A percentile compares a stretch with the other conserved stretches of the same genome.
These are phyloP conservation scores for Penicillium desertorum DNA, from an alignment of 495 filamentous ascomycete genomes.

Conservation along the genomic window DNA sequence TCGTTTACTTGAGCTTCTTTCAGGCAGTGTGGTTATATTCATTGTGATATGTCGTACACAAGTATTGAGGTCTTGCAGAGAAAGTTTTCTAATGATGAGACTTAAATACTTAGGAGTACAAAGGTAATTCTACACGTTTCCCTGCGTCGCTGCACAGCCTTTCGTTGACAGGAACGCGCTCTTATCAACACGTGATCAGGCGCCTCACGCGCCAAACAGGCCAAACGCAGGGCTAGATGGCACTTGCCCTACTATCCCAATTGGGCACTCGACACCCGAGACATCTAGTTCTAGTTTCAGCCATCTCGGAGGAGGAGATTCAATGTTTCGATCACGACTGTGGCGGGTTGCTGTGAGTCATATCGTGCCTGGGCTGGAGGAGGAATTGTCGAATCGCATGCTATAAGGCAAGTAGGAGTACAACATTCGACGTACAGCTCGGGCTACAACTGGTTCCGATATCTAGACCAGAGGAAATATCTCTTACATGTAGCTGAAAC, in stretches of 20 bases:
- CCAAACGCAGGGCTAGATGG: neutral
- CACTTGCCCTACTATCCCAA: neutral
- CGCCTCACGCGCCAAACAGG: conserved; percentile 10
- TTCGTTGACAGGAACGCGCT: neutral
- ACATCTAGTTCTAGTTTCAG: neutral
- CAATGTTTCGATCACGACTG: conserved; percentile 4
- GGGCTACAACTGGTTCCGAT: neutral
- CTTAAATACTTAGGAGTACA: neutral
- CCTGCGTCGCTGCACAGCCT: neutral
- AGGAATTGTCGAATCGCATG: neutral
- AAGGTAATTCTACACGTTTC: neutral
- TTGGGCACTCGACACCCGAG: neutral
- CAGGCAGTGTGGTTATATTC: neutral
- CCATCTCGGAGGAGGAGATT: neutral
- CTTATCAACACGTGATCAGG: conserved; percentile 19
- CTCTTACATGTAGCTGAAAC: neutral
- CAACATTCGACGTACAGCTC: neutral
- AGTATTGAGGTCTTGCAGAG: neutral
- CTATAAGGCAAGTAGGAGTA: neutral
- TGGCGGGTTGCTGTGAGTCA: conserved; percentile 9
- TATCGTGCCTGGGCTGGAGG: neutral
- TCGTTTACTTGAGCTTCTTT: neutral
- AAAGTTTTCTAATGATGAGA: neutral
- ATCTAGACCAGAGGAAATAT: neutral
- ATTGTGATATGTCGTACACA: neutral